Percentiles rank a stretch among this genome's conserved stretches.
These are phyloP conservation scores for Solanum chilense DNA, from an alignment of 257 asterid genomes.

Conservation along the genomic window DNA sequence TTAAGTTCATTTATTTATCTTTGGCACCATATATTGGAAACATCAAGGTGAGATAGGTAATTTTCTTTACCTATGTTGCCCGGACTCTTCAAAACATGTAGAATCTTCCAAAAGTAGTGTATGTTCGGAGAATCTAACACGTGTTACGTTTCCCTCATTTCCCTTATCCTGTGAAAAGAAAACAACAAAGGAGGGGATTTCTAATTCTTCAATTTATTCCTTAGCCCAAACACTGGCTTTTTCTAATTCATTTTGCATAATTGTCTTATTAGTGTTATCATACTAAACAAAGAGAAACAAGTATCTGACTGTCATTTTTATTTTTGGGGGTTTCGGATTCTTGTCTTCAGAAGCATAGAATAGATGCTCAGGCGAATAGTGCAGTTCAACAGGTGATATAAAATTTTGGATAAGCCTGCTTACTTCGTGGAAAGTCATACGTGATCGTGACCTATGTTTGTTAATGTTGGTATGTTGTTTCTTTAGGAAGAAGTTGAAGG, in stretches of 20 bases:
- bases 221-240: background rate
- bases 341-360: constrained; percentile 57
- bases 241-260: background rate
- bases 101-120: background rate
- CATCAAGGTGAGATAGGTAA: background rate
- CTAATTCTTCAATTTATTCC: background rate
- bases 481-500: constrained; percentile 47
- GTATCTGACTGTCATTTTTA: background rate
- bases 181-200: background rate
- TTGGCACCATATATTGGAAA: background rate
- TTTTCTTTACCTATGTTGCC: background rate
- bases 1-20: background rate
- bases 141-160: background rate
- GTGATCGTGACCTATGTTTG: background rate
- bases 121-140: background rate
- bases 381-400: constrained; percentile 60
- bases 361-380: constrained; percentile 44
- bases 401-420: background rate
- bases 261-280: background rate
- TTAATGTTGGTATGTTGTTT: background rate
- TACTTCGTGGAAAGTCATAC: background rate
- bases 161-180: background rate
- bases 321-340: background rate
- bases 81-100: background rate
- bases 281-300: background rate